phyloP scores from a whole-genome alignment of 202 grass and related monocot genomes.

The Zizania palustris region DNA sequence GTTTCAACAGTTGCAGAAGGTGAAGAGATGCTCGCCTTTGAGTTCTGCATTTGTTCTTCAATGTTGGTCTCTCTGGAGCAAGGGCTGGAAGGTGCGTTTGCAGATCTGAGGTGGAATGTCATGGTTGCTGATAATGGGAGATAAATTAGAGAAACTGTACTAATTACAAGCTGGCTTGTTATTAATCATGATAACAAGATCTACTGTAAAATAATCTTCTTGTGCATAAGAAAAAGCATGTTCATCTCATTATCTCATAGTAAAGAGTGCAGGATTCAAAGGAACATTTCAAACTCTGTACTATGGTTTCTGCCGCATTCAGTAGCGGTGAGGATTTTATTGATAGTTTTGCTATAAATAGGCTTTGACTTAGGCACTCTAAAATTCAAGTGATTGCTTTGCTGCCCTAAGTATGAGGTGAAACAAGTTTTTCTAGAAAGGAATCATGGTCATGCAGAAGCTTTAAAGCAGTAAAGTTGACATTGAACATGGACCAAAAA shows the following conservation, averaged over 20 bases:
- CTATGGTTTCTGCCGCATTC: background rate
- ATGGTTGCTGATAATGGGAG: background rate
- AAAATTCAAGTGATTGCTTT: background rate
- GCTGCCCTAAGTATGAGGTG: background rate
- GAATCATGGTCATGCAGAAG: background rate
- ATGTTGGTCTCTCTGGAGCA: constrained; percentile 21
- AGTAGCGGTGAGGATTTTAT: constrained; percentile 6
- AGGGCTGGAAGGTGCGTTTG: constrained; percentile 47
- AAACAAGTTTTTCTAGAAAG: background rate
- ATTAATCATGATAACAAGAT: constrained; percentile 16
- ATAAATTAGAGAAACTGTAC: background rate
- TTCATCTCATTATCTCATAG: background rate
- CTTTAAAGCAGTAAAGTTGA: background rate
- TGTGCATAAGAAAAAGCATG: constrained; percentile 36
- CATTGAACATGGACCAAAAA: background rate
- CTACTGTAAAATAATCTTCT: constrained; percentile 15
- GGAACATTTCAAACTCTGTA: background rate
- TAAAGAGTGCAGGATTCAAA: background rate
- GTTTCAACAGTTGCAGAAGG: constrained; percentile 18
- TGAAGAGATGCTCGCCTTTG: constrained; percentile 5
- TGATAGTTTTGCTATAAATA: background rate
- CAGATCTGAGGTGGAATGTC: constrained; percentile 22
- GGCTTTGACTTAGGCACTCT: background rate
- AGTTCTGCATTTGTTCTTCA: constrained; percentile 38
- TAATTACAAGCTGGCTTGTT: constrained; percentile 35